A percentile compares a stretch with the other conserved stretches of the same genome.
Conservation (phyloP, 2,329 filamentous ascomycete species). For the Chaetoscypha palmicola region DNA sequence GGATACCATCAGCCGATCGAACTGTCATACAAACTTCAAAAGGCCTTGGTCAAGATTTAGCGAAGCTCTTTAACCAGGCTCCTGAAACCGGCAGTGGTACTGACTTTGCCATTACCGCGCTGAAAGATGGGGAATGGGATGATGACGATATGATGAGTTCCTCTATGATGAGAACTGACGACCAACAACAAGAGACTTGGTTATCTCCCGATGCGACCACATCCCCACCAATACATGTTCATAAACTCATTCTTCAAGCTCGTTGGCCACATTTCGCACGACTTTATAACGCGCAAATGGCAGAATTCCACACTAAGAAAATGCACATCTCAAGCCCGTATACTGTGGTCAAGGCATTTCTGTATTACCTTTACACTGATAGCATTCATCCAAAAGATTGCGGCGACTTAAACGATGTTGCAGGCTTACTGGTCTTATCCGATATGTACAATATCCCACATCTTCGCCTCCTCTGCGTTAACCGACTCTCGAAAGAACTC, state of each 20-base stretch:
- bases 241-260: slow-evolving; percentile 87
- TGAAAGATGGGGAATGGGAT: slow-evolving; percentile 65
- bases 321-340: slow-evolving; percentile 99
- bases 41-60: slow-evolving; percentile 76
- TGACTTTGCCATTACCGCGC: slow-evolving; percentile 86
- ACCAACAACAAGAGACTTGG: slow-evolving; percentile 41
- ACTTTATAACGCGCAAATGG: slow-evolving; percentile 89
- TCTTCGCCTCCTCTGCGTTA: slow-evolving; percentile 82
- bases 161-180: slow-evolving; percentile 40
- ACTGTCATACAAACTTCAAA: slow-evolving; percentile 50
- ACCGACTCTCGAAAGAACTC: slow-evolving; percentile 80
- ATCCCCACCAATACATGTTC: slow-evolving; percentile 84
- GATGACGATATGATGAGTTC: slow-evolving; percentile 53
- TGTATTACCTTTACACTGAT: slow-evolving; percentile 96
- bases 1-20: slow-evolving; percentile 40
- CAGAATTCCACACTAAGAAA: slow-evolving; percentile 91
- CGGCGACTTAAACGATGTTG: slow-evolving; percentile 73
- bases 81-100: slow-evolving; percentile 80
- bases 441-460: slow-evolving; percentile 98
- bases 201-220: slow-evolving; percentile 55
- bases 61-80: slow-evolving; percentile 77
- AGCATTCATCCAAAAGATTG: slow-evolving; percentile 60
- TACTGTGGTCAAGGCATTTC: slow-evolving; percentile 84
- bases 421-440: slow-evolving; percentile 91
- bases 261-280: slow-evolving; percentile 96